Conservation (phyloP, 768 basidiomycete genomes). For the Piloderma croceum region DNA sequence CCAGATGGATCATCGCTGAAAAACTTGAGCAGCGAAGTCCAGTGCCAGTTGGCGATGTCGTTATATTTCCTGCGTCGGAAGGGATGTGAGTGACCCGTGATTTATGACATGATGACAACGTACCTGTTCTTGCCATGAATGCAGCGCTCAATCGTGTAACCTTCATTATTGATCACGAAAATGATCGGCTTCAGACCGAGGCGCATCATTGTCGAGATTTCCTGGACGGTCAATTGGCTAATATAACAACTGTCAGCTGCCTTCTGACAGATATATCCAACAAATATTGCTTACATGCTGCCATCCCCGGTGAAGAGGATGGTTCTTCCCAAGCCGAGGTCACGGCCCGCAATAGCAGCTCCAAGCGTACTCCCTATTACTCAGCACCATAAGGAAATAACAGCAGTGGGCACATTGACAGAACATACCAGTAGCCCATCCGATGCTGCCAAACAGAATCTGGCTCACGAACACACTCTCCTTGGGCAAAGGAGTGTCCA, state of each 20-base stretch:
- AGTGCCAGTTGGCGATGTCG: conserved; percentile 79
- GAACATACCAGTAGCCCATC: conserved; percentile 71
- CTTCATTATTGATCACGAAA: conserved; percentile 75
- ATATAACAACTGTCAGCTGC: conserved; percentile 6
- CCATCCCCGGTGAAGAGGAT: conserved; percentile 87
- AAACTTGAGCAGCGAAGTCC: conserved; percentile 56
- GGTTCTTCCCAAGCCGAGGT: conserved; percentile 55
- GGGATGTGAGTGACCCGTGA: conserved; percentile 2
- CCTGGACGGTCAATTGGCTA: conserved; percentile 77
- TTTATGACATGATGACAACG: conserved; percentile 5
- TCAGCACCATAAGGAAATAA: not conserved
- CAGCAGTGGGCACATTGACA: not conserved
- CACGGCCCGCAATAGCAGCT: conserved; percentile 72
- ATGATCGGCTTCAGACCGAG: conserved; percentile 73
- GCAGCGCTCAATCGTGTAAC: conserved; percentile 84
- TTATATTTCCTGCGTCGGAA: conserved; percentile 63
- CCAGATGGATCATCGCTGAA: conserved; percentile 48
- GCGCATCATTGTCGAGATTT: conserved; percentile 78
- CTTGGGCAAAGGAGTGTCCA: conserved; percentile 76
- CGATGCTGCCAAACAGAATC: conserved; percentile 89
- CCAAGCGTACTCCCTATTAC: conserved; percentile 58
- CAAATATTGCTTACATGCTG: conserved; percentile 49
- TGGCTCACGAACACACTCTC: conserved; percentile 62
- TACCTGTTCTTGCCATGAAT: conserved; percentile 61
- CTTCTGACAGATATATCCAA: too few species aligned